Evolutionary conservation across 2,329 filamentous ascomycete genomes (phyloP).

Genomic region (Botrytis byssoidea): DNA sequence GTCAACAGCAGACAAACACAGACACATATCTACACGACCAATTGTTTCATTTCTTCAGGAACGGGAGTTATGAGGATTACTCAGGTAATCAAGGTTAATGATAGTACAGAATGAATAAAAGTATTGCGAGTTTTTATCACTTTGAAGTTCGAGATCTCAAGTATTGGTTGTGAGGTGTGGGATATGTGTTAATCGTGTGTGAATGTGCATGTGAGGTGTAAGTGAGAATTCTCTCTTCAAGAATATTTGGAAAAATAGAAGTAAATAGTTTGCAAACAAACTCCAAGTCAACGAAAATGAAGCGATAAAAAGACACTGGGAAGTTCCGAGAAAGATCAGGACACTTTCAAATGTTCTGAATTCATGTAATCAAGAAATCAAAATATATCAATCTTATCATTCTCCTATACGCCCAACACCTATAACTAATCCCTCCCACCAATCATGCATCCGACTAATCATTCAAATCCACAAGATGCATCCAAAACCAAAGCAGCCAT

Average conservation of each 20-base stretch:
- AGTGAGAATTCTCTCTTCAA: not conserved
- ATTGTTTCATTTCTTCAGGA: no score
- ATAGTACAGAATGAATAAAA: not conserved
- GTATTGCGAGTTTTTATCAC: not conserved
- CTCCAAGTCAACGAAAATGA: not conserved
- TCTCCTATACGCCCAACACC: not conserved
- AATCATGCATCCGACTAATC: not conserved
- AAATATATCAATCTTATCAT: not conserved
- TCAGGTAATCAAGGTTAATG: no score
- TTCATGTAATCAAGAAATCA: not conserved
- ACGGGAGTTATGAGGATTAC: no score
- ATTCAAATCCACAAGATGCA: not conserved
- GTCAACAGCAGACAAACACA: no score
- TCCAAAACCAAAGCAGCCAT: not conserved
- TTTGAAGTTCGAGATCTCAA: not conserved
- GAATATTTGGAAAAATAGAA: not conserved
- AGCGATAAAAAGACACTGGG: not conserved
- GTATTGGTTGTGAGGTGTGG: not conserved
- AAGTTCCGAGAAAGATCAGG: accelerated
- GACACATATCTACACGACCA: no score
- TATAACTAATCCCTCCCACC: not conserved
- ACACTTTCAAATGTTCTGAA: not conserved
- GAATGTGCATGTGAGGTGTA: not conserved
- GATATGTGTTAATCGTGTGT: not conserved
- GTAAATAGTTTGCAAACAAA: not conserved